Base-by-base conservation (phyloP, 352 stramenopile species). In the Discostella stelligera region DNA sequence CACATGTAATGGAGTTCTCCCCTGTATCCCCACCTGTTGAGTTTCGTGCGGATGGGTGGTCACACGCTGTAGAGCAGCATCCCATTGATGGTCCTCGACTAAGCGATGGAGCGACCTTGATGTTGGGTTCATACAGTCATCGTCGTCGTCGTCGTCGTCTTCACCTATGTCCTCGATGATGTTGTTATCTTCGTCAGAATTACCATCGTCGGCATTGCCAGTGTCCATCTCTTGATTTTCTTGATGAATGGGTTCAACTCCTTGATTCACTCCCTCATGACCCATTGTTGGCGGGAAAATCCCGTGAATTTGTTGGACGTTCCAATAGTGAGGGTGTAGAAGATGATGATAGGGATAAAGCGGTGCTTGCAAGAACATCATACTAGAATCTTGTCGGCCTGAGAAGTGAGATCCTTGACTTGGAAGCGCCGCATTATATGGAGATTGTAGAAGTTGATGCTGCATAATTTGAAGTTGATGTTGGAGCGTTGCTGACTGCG, bases 1-100 rank as follows among this genome's bases (percentile, higher is more conserved):
- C 6, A 89, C 71, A 63, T 87, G 80, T 13, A 89, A 62, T 3
- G 83, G 77, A 0, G 80, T 84, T 56, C 83, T 55, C 3, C 83
- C 83, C 56, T 88, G 83, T 18, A 81, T 77, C 18, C 80, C 83
- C 6, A 82, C 71, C 20, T 68, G 39, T 6, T 70, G 66, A 16
- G 69, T 79, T 61, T 84, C 71, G 18, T 64, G 58, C 32, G 83
- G 83, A 66, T 84, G 79, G 4, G 68, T 72, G 8, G 56, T 49
- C 14, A 89, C 74, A 3, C 83, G 78, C 27, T 78, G 65, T 0
- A 86, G 37, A 6, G 77, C 74, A 14, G 53, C 70, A 11, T 70
- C 37, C 83, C 80, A 89, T n/a, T 89, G 67, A 30, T 76, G 67
- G 63, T 82, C 67, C 44, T 82, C 74, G 10, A 82, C 62, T 11